Evolutionary conservation across 768 basidiomycete species (phyloP).

Genomic region (Hysterangium stoloniferum): DNA sequence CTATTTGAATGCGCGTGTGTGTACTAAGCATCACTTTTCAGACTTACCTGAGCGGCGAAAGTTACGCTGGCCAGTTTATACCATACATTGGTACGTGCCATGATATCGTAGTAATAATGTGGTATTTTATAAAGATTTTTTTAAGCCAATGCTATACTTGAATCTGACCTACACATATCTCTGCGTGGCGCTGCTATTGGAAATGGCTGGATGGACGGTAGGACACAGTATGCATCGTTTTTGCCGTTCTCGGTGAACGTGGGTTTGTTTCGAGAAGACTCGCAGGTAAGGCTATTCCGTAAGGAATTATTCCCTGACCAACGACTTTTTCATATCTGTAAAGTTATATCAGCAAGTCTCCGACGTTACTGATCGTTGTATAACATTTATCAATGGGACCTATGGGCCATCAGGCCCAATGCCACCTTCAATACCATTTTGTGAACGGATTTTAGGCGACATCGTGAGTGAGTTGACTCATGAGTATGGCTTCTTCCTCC

Average conservation of each 20-base stretch:
- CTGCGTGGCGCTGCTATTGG: conserved; percentile 85
- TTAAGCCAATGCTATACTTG: conserved; percentile 69
- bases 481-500: background rate
- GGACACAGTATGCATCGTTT: conserved; percentile 83
- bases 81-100: conserved; percentile 79
- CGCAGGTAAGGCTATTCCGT: conserved; percentile 45
- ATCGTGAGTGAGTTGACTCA: conserved; percentile 3
- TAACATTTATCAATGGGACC: conserved; percentile 13
- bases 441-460: conserved; percentile 8
- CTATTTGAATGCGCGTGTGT: background rate
- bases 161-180: conserved; percentile 49
- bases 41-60: conserved; percentile 96
- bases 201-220: conserved; percentile 96
- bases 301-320: conserved; percentile 7
- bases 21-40: conserved; percentile 24
- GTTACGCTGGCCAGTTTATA: conserved; percentile 96
- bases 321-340: background rate
- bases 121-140: conserved; percentile 4
- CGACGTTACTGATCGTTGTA: conserved; percentile 12
- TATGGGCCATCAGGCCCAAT: conserved; percentile 8
- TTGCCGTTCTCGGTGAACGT: conserved; percentile 78
- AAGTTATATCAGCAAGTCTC: conserved; percentile 49
- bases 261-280: conserved; percentile 65
- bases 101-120: background rate
- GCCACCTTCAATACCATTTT: conserved; percentile 4